These are phyloP conservation scores for Nannochloris sp. DNA, from an alignment of 139 green algal genomes.

Conservation along the genomic window DNA sequence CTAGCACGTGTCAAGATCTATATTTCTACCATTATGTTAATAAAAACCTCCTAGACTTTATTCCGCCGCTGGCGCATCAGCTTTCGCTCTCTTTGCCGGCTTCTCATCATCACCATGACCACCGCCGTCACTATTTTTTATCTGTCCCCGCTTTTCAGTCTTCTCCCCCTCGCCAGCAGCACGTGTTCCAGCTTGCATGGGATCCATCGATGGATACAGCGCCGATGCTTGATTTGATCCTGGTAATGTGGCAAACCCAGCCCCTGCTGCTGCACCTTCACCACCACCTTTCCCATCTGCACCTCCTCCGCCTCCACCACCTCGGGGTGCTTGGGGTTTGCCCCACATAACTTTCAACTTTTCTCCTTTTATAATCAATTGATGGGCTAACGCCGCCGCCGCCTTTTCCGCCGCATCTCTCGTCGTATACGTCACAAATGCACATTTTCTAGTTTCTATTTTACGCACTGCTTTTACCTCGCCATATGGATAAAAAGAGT, in stretches of 20 bases:
- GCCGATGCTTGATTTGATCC: not conserved
- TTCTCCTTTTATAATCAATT: constrained; percentile 78
- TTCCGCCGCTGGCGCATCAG: too few species aligned
- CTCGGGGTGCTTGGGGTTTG: constrained; percentile 39
- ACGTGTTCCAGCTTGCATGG: constrained; percentile 31
- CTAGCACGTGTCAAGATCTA: too few species aligned
- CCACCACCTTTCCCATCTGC: not conserved
- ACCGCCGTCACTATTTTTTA: not conserved
- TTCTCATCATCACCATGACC: too few species aligned
- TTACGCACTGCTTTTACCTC: constrained; percentile 57
- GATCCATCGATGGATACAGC: constrained; percentile 58
- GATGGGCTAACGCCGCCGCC: constrained; percentile 58
- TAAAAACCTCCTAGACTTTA: too few species aligned
- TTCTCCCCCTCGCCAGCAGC: too few species aligned
- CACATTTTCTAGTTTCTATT: constrained; percentile 52
- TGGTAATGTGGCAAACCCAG: not conserved
- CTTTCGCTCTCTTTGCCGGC: too few species aligned
- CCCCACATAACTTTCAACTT: constrained; percentile 87
- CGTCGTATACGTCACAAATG: constrained; percentile 78
- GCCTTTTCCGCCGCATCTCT: constrained; percentile 79
- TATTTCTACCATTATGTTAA: too few species aligned
- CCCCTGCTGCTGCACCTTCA: not conserved
- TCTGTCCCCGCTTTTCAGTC: not conserved
- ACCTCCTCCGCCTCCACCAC: constrained; percentile 14
- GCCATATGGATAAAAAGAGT: constrained; percentile 82